A percentile compares a stretch with the other conserved stretches of the same genome.
phyloP scores from a whole-genome alignment of 2,329 filamentous ascomycete genomes.

The Xylariales sp. region DNA sequence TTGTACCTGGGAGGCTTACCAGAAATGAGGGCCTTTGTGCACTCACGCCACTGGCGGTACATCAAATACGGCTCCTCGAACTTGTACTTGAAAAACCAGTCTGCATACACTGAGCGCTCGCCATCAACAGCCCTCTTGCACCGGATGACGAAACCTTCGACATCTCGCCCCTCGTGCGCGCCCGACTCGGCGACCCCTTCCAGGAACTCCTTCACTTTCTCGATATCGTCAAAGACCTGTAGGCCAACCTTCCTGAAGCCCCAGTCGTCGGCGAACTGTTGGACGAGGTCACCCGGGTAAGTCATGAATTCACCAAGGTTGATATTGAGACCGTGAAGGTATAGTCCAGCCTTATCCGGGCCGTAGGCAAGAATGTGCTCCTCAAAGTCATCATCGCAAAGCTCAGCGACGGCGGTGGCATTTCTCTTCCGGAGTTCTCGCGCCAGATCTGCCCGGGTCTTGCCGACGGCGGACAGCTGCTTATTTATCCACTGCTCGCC shows the following conservation, averaged over 20 bases:
- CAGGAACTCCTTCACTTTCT: slow-evolving; percentile 73
- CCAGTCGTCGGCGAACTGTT: slow-evolving; percentile 86
- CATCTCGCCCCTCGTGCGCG: slow-evolving; percentile 83
- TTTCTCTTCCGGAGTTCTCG: slow-evolving; percentile 73
- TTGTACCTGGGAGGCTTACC: slow-evolving; percentile 71
- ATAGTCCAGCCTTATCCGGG: slow-evolving; percentile 78
- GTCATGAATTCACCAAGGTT: slow-evolving; percentile 92
- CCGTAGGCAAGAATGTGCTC: slow-evolving; percentile 93
- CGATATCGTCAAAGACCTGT: slow-evolving; percentile 69
- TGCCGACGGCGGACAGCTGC: slow-evolving; percentile 74
- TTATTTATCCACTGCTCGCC: slow-evolving; percentile 79
- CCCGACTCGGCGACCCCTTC: slow-evolving; percentile 84
- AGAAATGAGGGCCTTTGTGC: slow-evolving; percentile 82
- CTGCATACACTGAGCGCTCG: slow-evolving; percentile 55
- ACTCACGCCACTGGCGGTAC: slow-evolving; percentile 98
- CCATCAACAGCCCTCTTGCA: slow-evolving; percentile 65
- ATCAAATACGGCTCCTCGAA: slow-evolving; percentile 98
- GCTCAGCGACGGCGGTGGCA: slow-evolving; percentile 89
- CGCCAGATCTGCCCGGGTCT: slow-evolving; percentile 74
- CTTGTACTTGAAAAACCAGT: slow-evolving; percentile 99
- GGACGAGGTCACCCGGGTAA: slow-evolving; percentile 76
- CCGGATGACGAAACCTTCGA: slow-evolving; percentile 94
- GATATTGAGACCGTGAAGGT: slow-evolving; percentile 92
- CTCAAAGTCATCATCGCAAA: slow-evolving; percentile 94
- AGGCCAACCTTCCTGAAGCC: slow-evolving; percentile 88